Evolutionary conservation across 1,284 basidiomycete genomes (phyloP), one percentile per base, ranked within the genome.

Genomic region (Fomitopsis betulina): DNA sequence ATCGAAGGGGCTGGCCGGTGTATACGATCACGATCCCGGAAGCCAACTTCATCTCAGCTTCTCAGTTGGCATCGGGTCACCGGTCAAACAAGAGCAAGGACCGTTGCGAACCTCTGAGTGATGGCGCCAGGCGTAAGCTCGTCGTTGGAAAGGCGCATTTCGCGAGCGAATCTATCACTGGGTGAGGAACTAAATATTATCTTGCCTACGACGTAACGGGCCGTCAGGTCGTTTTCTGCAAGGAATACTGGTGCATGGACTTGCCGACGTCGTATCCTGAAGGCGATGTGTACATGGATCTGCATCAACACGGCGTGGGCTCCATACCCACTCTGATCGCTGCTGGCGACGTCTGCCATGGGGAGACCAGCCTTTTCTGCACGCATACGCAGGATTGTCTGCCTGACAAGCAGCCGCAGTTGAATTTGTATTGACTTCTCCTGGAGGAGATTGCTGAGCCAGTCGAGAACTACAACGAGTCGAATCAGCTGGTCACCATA

Each of bases 181-280:
- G 61, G 8, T 54, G 61, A 7, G 53, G 45, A 8, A 60, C 57
- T 3, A 58, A 57, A 2, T 39, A 23, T 2, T 62, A 60, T 27
- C 58, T 57, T 57, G 61, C 61, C 1, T 55, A 60, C 15, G 47
- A 57, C n/a, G 32, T 37, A 1, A 9, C 21, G 1, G 17, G 23
- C n/a, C 21, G 10, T 2, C 35, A 12, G 8, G 47, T 55, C 0
- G 43, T 56, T 7, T 43, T 57, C 17, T 49, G 60, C 15, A 62
- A 62, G 49, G 58, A 60, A 23, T 56, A 54, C 1, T 60, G 61
- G 58, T 49, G 61, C 8, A 35, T 53, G 19, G 39, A 30, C 19
- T 40, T 30, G 17, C 12, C 15, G 2, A 40, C 23, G 2, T 19
- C 10, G 10, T 45, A 49, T 23, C 39, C 13, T 13, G 61, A 62